These are phyloP conservation scores for Chionographis japonica DNA, from an alignment of 106 monocot species.

Conservation along the genomic window DNA sequence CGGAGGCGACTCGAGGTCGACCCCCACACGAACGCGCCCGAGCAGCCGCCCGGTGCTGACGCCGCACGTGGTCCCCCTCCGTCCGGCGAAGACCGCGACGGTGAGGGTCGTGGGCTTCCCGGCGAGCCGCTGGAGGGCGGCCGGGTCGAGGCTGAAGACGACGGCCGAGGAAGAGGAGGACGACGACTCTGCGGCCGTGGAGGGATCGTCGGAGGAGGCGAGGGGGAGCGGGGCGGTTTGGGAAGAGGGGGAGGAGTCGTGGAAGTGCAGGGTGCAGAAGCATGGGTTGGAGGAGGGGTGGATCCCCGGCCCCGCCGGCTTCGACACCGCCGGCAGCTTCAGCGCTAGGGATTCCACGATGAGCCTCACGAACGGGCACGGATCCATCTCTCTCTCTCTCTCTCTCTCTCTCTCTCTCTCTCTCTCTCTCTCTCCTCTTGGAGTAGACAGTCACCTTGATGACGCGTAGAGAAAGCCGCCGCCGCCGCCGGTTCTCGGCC, in stretches of 20 bases:
- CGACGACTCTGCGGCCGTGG: not conserved
- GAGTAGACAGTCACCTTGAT: no score
- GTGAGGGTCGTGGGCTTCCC: not conserved
- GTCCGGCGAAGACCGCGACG: slow-evolving; percentile 18
- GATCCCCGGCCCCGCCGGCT: slow-evolving; percentile 29
- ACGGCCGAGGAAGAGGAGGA: slow-evolving; percentile 17
- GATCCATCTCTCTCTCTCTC: slow-evolving; percentile 39
- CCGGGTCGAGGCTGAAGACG: slow-evolving; percentile 26
- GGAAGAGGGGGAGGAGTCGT: slow-evolving; percentile 17
- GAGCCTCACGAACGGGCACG: slow-evolving; percentile 67
- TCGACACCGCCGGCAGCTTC: slow-evolving; percentile 45
- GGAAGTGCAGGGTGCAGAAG: slow-evolving; percentile 49
- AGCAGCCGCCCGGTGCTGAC: slow-evolving; percentile 24
- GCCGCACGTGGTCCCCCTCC: slow-evolving; percentile 36
- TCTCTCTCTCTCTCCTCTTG: not conserved
- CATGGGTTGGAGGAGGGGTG: slow-evolving; percentile 60
- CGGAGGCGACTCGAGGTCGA: slow-evolving; percentile 21
- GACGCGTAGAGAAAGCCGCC: no score
- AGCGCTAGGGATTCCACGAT: slow-evolving; percentile 62
- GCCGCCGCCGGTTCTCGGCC: no score
- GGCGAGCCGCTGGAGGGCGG: not conserved
- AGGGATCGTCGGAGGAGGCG: not conserved
- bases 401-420: slow-evolving; percentile 1
- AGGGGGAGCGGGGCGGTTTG: slow-evolving; percentile 19
- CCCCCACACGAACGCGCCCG: slow-evolving; percentile 36